A percentile compares a stretch with the other conserved stretches of the same genome.
Evolutionary conservation across 1,139 yeast genomes (phyloP).

Genomic region (Saccharomyces hybrid): DNA sequence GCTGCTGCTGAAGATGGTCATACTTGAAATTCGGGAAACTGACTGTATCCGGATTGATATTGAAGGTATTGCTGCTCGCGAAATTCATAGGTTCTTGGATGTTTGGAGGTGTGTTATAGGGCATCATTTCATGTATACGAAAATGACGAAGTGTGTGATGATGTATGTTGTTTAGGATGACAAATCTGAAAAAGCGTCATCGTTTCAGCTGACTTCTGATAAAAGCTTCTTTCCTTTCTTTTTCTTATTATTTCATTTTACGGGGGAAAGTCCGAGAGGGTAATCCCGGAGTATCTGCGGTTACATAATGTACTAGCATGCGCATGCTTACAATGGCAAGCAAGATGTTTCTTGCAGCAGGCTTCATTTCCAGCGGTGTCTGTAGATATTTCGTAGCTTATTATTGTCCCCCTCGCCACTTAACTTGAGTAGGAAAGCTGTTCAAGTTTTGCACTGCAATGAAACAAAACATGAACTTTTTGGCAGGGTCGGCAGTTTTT

Average conservation of each 20-base stretch:
- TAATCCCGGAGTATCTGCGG: background rate
- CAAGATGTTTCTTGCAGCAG: background rate
- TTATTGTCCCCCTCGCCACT: no score
- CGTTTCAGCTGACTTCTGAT: background rate
- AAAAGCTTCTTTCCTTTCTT: slow-evolving; percentile 1
- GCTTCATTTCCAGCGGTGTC: background rate
- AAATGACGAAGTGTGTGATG: background rate
- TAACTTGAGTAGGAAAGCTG: no score
- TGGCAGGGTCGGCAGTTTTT: background rate
- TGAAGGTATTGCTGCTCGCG: background rate
- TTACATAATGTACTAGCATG: background rate
- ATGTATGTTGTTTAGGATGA: background rate
- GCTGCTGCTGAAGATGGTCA: background rate
- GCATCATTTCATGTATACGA: background rate
- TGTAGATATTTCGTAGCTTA: no score
- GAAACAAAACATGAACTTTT: no score
- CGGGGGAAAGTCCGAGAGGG: background rate
- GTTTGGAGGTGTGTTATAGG: background rate
- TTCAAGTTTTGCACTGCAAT: no score
- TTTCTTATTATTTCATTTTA: background rate
- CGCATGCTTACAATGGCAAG: background rate
- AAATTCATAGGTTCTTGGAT: background rate
- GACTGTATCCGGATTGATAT: background rate
- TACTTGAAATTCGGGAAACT: background rate
- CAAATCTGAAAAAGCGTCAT: background rate